These are phyloP conservation scores for Chalara sp. DNA, from an alignment of 2,329 filamentous ascomycete genomes.

Conservation along the genomic window DNA sequence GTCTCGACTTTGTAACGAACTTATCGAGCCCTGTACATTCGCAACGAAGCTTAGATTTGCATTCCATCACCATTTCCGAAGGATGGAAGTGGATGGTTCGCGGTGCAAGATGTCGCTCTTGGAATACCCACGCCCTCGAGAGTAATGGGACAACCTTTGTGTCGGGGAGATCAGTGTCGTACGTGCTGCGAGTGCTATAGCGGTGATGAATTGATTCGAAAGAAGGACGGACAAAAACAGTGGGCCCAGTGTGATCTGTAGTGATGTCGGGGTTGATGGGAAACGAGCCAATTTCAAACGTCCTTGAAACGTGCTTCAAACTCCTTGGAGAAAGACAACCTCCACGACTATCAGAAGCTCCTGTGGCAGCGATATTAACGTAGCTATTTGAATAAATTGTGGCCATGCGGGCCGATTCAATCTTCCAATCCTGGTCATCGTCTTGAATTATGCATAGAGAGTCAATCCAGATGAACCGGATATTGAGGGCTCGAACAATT, in stretches of 20 bases:
- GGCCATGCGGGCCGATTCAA: conserved; percentile 10
- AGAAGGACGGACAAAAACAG: neutral
- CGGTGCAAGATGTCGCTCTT: conserved; percentile 9
- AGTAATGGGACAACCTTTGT: neutral
- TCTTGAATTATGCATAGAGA: conserved; percentile 22
- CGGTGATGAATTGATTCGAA: neutral
- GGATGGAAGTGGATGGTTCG: conserved; percentile 8
- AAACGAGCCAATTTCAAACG: neutral
- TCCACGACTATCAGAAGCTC: conserved; percentile 3
- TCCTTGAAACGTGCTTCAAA: neutral
- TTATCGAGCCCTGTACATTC: neutral
- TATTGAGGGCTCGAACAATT: conserved; percentile 9
- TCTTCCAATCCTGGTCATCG: conserved; percentile 14
- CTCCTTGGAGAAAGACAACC: conserved; percentile 4
- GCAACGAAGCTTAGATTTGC: neutral
- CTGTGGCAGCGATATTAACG: conserved; percentile 11
- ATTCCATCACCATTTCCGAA: conserved; percentile 2
- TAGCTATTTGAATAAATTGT: conserved; percentile 6
- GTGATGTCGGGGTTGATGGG: neutral
- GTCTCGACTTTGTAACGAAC: neutral
- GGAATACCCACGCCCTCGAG: conserved; percentile 7
- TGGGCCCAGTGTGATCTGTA: neutral
- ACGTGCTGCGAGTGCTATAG: neutral
- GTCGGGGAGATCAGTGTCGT: neutral
- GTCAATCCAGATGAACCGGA: conserved; percentile 24